phyloP scores from a whole-genome alignment of 345 rosid species.

The Bruguiera gymnorhiza region DNA sequence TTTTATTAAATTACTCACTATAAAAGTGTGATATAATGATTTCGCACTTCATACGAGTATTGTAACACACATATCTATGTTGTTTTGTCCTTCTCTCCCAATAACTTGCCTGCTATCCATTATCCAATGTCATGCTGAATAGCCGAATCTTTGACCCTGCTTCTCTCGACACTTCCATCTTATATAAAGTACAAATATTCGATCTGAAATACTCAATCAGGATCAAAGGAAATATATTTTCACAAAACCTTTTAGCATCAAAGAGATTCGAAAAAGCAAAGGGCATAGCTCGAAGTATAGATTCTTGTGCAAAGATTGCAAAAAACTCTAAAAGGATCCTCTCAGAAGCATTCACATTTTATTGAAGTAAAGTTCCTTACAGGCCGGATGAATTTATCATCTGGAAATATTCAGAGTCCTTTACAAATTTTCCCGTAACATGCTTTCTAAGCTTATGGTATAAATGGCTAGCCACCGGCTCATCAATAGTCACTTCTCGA shows the following conservation, averaged over 20 bases:
- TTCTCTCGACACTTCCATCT: constrained; percentile 97
- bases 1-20: too few relatives aligned
- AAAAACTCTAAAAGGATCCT: not conserved
- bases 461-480: constrained; percentile 14
- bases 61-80: not conserved
- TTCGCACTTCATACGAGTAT: not conserved
- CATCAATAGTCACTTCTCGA: not conserved
- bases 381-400: constrained; percentile 71
- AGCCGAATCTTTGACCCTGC: constrained; percentile 69
- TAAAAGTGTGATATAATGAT: too few relatives aligned
- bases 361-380: constrained; percentile 67
- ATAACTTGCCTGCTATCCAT: constrained; percentile 77
- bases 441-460: constrained; percentile 11
- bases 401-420: constrained; percentile 72
- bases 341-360: constrained; percentile 39
- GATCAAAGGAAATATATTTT: constrained; percentile 8
- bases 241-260: constrained; percentile 1
- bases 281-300: not conserved
- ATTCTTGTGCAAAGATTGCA: not conserved
- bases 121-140: constrained; percentile 73
- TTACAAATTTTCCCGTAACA: constrained; percentile 71
- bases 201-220: constrained; percentile 49
- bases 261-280: constrained; percentile 6
- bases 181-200: constrained; percentile 50
- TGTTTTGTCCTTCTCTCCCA: not conserved